Conservation (phyloP, 768 basidiomycete genomes). For the Boletus pseudo-olivaceus region DNA sequence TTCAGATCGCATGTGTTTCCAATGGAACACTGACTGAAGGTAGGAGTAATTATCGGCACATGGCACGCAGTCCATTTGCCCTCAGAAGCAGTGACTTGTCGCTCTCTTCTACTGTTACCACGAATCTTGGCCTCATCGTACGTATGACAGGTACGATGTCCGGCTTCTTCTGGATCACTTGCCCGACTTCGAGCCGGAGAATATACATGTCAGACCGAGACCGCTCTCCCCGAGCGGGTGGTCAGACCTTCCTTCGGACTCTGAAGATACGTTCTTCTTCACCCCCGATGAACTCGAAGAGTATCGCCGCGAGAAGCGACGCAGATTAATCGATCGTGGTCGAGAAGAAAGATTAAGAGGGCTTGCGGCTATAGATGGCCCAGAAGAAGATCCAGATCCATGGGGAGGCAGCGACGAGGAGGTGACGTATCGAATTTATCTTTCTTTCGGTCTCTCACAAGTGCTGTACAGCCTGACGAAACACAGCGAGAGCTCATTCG, state of each 20-base stretch:
- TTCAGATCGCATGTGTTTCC: constrained; percentile 3
- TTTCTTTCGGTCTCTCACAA: constrained; percentile 2
- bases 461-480: constrained; percentile 50
- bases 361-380: constrained; percentile 42
- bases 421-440: constrained; percentile 33
- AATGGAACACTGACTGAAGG: constrained; percentile 2
- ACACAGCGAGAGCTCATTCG: constrained; percentile 63
- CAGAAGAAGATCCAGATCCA: constrained; percentile 39
- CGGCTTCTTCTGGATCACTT: constrained; percentile 67
- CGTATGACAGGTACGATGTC: constrained; percentile 65
- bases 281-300: constrained; percentile 63
- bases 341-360: constrained; percentile 67
- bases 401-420: constrained; percentile 76
- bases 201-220: constrained; percentile 14
- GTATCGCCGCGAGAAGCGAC: constrained; percentile 64
- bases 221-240: constrained; percentile 60
- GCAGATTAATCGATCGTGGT: constrained; percentile 53
- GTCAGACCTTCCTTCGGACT: constrained; percentile 82
- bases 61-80: constrained; percentile 1
- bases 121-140: constrained; percentile 19
- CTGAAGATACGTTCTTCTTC: constrained; percentile 84
- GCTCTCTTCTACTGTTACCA: constrained; percentile 14
- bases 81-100: constrained; percentile 8
- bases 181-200: constrained; percentile 15
- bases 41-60: constrained; percentile 6